A percentile compares a stretch with the other conserved stretches of the same genome.
Conservation (phyloP, 75 land plant species). For the Pinus taeda region DNA sequence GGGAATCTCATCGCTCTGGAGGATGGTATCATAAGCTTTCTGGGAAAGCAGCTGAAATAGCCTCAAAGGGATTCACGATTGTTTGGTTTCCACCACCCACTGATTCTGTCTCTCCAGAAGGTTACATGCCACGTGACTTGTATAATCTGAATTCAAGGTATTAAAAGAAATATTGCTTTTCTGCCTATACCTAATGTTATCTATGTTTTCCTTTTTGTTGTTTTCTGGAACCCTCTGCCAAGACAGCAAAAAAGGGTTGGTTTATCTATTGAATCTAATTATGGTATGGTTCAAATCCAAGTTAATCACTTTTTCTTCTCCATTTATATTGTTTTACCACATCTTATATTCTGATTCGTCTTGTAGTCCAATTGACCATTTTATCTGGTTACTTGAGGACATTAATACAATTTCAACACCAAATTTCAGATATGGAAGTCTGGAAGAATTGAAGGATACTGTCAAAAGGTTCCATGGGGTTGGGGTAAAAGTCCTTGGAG, state of each 20-base stretch:
- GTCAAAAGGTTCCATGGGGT: conserved; percentile 53
- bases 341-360: no score
- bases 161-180: not conserved
- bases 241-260: not conserved
- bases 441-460: conserved; percentile 61
- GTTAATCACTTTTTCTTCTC: not conserved
- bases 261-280: not conserved
- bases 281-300: not conserved
- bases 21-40: conserved; percentile 68
- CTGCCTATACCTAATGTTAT: not conserved
- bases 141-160: conserved; percentile 85
- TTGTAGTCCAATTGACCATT: no score
- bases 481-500: conserved; percentile 72
- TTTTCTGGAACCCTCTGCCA: not conserved
- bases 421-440: conserved; percentile 62
- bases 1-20: conserved; percentile 91
- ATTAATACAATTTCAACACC: no score
- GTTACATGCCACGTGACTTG: conserved; percentile 84
- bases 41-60: conserved; percentile 52
- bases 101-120: conserved; percentile 91
- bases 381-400: no score
- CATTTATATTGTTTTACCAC: not conserved
- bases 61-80: conserved; percentile 70
- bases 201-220: not conserved
- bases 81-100: conserved; percentile 90